Evolutionary conservation across 345 rosid species (phyloP).

Genomic region (Gossypium longicalyx): DNA sequence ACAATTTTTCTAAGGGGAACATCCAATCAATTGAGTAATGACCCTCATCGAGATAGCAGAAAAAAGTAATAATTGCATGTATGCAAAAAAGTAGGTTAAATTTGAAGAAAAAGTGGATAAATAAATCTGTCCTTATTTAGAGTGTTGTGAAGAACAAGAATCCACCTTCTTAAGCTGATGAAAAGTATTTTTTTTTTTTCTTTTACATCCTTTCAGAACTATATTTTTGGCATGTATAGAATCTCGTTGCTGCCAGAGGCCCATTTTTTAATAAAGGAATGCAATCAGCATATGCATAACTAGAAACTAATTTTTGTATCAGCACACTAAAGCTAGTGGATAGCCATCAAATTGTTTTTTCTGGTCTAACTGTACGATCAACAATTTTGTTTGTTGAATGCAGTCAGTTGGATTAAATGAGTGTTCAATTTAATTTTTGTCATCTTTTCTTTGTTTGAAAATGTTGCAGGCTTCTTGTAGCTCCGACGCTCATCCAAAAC

Average conservation of each 20-base stretch:
- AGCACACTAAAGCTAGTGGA: neutral
- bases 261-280: neutral
- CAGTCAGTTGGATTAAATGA: neutral
- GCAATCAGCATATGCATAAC: neutral
- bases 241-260: neutral
- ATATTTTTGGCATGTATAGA: neutral
- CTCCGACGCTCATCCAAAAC: conserved; percentile 81
- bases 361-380: neutral
- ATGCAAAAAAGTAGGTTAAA: neutral
- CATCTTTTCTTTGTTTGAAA: conserved; percentile 19
- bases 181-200: neutral
- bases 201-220: neutral
- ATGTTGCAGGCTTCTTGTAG: conserved; percentile 82
- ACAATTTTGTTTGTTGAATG: neutral
- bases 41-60: neutral
- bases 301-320: neutral
- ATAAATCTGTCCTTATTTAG: neutral
- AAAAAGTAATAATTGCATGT: neutral
- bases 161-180: neutral
- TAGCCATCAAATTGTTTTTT: neutral
- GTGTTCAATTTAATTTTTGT: conserved; percentile 2
- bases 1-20: neutral
- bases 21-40: neutral
- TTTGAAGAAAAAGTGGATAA: neutral
- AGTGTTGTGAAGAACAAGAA: conserved; percentile 4